Base-by-base conservation (phyloP, 2,329 filamentous ascomycete species). In the Fusarium pilosicola region DNA sequence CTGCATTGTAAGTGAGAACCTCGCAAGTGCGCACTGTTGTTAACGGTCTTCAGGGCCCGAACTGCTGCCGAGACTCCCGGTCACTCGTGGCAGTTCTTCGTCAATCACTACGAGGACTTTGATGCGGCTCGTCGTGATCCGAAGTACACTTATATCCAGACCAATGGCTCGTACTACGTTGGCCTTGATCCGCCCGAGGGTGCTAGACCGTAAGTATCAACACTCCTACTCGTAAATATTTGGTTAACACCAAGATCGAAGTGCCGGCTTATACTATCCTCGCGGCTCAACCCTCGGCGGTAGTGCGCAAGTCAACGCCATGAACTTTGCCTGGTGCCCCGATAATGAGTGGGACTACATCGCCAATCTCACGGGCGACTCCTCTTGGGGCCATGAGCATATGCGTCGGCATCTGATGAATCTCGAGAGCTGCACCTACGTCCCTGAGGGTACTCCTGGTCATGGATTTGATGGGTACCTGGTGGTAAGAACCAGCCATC, bases 321-420 rank as follows among this genome's bases (percentile, higher is more conserved):
- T 67, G 62, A 66, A 59, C 32, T 67, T 67, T 38, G 20, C 32
- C 2, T 67, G 49, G 62, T 60, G 44, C 0, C 51, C 64, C 1
- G 64, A 67, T 7, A 51, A 66, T 0, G 62, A 67, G 15, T 67
- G 62, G 64, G 51, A 67, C 18, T 45, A 66, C 9, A 67, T 67
- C 4, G 49, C 62, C 1, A 67, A 67, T 4, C 3, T 66, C 0
- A 67, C 64, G 0, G 44, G 62, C 1, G 62, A 67, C 17, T 12
- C 48, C 1, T 34, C 51, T 5, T 67, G 42, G 64, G 64, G 45
- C 1, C 62, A 67, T 12, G 26, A 66, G 5, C 51, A 67, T 11
- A 67, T 67, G 62, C 49, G 62, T 4, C 51, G 38, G 0, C 62
- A 66, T 8, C 6, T 67, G 2, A 60, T 20, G 22, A 20, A 51